Evolutionary conservation across 495 filamentous ascomycete genomes (phyloP).

Genomic region (Xylaria intraflava): DNA sequence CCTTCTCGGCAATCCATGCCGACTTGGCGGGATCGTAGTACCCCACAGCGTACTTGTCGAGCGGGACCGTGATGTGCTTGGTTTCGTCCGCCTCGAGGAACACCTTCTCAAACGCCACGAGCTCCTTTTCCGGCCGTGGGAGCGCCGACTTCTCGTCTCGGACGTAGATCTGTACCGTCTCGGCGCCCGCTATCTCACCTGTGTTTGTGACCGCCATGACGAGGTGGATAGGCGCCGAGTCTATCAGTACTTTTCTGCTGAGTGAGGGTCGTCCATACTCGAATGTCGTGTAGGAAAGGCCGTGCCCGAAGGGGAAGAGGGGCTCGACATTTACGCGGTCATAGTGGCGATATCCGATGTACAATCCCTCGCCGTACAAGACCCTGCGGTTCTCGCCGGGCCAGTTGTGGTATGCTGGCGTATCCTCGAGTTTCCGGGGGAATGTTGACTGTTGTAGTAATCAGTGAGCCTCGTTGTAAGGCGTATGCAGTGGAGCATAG

Average conservation of each 20-base stretch:
- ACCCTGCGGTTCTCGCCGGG: slow-evolving; percentile 71
- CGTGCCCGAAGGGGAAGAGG: slow-evolving; percentile 76
- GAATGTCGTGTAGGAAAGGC: slow-evolving; percentile 76
- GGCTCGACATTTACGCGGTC: slow-evolving; percentile 60
- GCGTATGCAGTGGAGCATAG: background rate
- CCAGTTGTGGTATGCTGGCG: slow-evolving; percentile 79
- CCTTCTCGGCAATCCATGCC: slow-evolving; percentile 75
- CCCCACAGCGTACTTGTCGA: slow-evolving; percentile 72
- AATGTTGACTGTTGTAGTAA: slow-evolving; percentile 47
- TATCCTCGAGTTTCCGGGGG: slow-evolving; percentile 68
- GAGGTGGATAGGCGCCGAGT: slow-evolving; percentile 51
- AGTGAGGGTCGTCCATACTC: slow-evolving; percentile 56
- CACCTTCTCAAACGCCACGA: slow-evolving; percentile 78
- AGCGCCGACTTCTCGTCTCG: slow-evolving; percentile 47
- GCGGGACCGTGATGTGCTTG: slow-evolving; percentile 53
- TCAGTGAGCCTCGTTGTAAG: slow-evolving; percentile 19
- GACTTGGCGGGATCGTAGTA: slow-evolving; percentile 69
- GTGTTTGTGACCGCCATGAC: slow-evolving; percentile 64
- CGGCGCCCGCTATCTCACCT: slow-evolving; percentile 57
- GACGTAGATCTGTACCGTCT: slow-evolving; percentile 77
- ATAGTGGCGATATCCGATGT: slow-evolving; percentile 79
- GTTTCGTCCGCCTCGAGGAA: slow-evolving; percentile 61
- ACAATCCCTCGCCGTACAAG: slow-evolving; percentile 78
- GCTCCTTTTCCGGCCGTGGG: slow-evolving; percentile 66
- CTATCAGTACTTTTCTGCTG: slow-evolving; percentile 40